Base-by-base conservation (phyloP, 75 land plant species). In the Adiantum capillusveneris region DNA sequence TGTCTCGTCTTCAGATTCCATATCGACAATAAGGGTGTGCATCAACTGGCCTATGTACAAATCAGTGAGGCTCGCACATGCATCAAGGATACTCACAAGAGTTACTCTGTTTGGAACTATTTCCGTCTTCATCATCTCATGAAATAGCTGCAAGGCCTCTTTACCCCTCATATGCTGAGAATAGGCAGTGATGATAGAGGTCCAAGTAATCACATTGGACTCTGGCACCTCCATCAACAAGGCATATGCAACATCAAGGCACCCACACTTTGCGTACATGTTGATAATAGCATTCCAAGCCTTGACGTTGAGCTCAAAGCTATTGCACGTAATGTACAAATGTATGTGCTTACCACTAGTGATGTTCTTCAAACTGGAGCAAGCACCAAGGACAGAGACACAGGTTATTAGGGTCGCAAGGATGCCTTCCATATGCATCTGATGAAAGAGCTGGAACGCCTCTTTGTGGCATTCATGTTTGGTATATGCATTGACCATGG, bases 401-500 rank as follows among this genome's bases (percentile, higher is more conserved):
- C 41, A 67, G 1, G 70, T 66, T 36, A 56, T 54, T 0, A 50
- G 61, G 44, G 56, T 73, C 0, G 70, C 65, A 24, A 12, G 29
- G 14, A 12, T 31, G 11, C 56, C 66, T 2, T 65, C 57, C 25
- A 34, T 43, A 36, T 52, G 18, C 75, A 72, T 72, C 24, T n/a
- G 25, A 11, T 57, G 7, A 41, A 64, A 74, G 16, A 68, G 41
- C 17, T 62, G 21, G 16, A 74, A n/a, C 12, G 77, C 71, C 25
- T 63, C 58, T 22, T 6, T 44, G 45, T 43, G 36, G 6, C 7
- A 27, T 0, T 24, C 37, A 58, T 59, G 31, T 25, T 63, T 60
- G 21, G 44, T 65, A 34, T 58, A 68, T 3, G 65, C 77, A 0
- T 27, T 49, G 27, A 74, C 58, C 71, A 74, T 67, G 2, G 60